phyloP scores from a whole-genome alignment of 768 basidiomycete species.

The Gloeopeniophorella convolvens region DNA sequence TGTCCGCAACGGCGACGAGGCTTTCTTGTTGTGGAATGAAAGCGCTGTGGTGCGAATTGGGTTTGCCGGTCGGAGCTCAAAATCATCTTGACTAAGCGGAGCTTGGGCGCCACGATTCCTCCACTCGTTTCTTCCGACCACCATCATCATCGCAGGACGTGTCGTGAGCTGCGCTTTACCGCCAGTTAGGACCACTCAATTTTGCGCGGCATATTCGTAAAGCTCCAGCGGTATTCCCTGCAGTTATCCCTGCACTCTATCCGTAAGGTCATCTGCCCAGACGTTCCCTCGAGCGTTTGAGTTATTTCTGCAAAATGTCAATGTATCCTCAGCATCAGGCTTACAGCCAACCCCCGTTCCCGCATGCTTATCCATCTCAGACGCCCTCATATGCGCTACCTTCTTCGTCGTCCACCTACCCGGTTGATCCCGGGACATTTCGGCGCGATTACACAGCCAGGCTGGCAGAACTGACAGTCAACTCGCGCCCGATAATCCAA shows the following conservation, averaged over 20 bases:
- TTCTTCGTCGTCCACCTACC: constrained; percentile 36
- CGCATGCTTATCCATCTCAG: constrained; percentile 28
- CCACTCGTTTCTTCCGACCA: constrained; percentile 19
- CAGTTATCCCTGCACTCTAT: constrained; percentile 8
- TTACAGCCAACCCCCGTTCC: constrained; percentile 42
- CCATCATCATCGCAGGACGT: constrained; percentile 19
- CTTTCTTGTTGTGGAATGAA: constrained; percentile 16
- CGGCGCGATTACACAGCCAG: constrained; percentile 71
- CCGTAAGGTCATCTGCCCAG: constrained; percentile 17
- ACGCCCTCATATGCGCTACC: constrained; percentile 44
- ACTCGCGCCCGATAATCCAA: constrained; percentile 93
- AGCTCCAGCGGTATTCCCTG: constrained; percentile 3
- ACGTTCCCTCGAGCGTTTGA: constrained; percentile 13
- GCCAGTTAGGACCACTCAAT: constrained; percentile 14
- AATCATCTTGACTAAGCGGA: constrained; percentile 3
- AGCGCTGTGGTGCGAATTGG: constrained; percentile 22
- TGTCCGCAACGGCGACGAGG: constrained; percentile 23
- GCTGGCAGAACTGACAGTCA: constrained; percentile 80
- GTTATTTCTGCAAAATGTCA: constrained; percentile 39
- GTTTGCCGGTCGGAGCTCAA: constrained; percentile 17
- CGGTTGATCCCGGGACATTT: constrained; percentile 63
- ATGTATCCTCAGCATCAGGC: constrained; percentile 47
- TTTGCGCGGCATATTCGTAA: constrained; percentile 16
- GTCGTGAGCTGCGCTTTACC: constrained; percentile 20
- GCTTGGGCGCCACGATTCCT: background rate